Evolutionary conservation across 805 yeast genomes (phyloP).

Genomic region (Saturnispora kantuleensis): DNA sequence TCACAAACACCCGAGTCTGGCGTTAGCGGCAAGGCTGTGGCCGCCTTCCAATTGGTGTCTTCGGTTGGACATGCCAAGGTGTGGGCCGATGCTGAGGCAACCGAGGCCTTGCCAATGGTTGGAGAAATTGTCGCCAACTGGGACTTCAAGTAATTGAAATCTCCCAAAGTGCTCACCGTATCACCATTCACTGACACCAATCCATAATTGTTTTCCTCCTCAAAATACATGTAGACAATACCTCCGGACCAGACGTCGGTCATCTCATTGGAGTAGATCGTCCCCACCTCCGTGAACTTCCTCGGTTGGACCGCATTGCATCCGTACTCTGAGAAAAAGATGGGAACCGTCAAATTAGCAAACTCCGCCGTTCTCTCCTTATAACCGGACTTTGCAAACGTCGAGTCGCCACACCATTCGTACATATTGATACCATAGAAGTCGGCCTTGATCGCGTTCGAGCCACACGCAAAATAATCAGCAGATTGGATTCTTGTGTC

Average conservation of each 20-base stretch:
- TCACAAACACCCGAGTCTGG: constrained; percentile 59
- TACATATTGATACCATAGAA: constrained; percentile 82
- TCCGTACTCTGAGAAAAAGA: constrained; percentile 84
- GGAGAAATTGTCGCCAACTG: constrained; percentile 48
- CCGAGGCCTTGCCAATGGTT: constrained; percentile 30
- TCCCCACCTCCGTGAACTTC: constrained; percentile 62
- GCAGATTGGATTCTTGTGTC: constrained; percentile 73
- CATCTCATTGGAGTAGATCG: constrained; percentile 61
- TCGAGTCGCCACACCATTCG: constrained; percentile 74
- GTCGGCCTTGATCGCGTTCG: constrained; percentile 52
- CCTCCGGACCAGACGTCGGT: constrained; percentile 93
- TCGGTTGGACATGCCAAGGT: constrained; percentile 39
- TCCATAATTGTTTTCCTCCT: constrained; percentile 78
- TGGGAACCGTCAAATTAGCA: constrained; percentile 62
- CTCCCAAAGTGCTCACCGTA: constrained; percentile 48
- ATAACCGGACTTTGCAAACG: constrained; percentile 57
- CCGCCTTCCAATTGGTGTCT: constrained; percentile 54
- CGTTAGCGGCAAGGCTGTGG: constrained; percentile 64
- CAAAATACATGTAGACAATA: constrained; percentile 83
- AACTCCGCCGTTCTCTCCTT: constrained; percentile 62
- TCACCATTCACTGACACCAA: constrained; percentile 46
- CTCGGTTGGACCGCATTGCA: constrained; percentile 71
- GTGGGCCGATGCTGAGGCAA: constrained; percentile 29
- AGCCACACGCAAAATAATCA: constrained; percentile 80
- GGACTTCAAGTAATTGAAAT: constrained; percentile 46